Base-by-base conservation (phyloP, 2,329 filamentous ascomycete species). In the Beauveria medogensis region DNA sequence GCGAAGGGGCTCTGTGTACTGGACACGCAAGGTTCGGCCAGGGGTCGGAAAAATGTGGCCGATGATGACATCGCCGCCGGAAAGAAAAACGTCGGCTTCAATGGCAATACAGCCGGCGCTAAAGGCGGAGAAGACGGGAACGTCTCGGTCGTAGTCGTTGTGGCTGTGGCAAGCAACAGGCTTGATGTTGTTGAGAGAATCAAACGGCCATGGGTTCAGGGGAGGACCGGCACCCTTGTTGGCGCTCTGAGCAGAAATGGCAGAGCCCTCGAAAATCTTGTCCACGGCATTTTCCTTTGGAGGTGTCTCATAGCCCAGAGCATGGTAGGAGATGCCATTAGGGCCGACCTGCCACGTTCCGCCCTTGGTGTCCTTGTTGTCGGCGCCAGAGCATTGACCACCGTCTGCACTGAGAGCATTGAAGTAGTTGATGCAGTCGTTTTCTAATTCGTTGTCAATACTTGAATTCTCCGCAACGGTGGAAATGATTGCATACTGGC, bases 31-130 rank as follows among this genome's bases (percentile, higher is more conserved):
- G 3, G 63, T 64, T 24, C 63, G 30, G 34, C 53, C 58, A 3
- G 56, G 40, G 3, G 50, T 63, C 2, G 63, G 63, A 8, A 61
- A 52, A 9, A 61, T 80, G 69, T 91, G 88, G 3, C 86, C 86
- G 48, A 91, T 82, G 50, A 82, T 82, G 6, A 91, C 76, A 12
- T 75, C 73, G 30, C 69, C 69, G 59, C 80, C 76, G 53, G 80
- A 80, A 1, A 83, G 75, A 84, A 85, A 91, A 24, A 91, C 81
- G 67, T 91, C 88, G 2, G 85, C 86, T 72, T 91, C 88, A 3
- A 89, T 77, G 10, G 85, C 81, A 6, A 82, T 81, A 65, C 84
- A 88, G 7, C 85, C 83, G 5, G 80, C 79, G 8, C 75, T 70
- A 1, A 87, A 70, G 24, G 87, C 88, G 12, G 83, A 83, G 66